phyloP scores from a whole-genome alignment of 129 eudicot genomes.

The Ambrosia trifida region DNA sequence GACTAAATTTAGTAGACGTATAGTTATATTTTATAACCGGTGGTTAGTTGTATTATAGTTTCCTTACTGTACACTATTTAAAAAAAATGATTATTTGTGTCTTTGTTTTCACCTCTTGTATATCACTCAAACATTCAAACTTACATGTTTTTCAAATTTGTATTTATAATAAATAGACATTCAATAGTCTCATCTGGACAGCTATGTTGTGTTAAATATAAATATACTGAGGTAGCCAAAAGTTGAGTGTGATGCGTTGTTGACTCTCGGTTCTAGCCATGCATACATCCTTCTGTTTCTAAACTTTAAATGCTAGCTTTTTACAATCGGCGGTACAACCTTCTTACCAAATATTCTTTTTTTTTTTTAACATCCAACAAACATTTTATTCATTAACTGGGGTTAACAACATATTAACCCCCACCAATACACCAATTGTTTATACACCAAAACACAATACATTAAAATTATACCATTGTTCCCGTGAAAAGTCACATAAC shows the following conservation, averaged over 20 bases:
- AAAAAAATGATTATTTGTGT: background rate
- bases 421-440: too few species aligned
- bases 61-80: background rate
- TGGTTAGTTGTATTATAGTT: background rate
- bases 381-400: too few species aligned
- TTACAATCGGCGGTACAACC: too few species aligned
- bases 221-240: background rate
- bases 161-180: background rate
- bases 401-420: too few species aligned
- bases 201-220: background rate
- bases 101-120: background rate
- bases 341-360: too few species aligned
- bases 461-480: too few species aligned
- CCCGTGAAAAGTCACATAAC: too few species aligned
- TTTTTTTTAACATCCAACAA: too few species aligned
- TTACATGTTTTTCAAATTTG: background rate
- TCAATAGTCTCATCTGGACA: slow-evolving; percentile 1
- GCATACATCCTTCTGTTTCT: background rate
- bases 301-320: background rate
- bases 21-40: too few species aligned
- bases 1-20: too few species aligned
- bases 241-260: slow-evolving; percentile 22
- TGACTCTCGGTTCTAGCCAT: slow-evolving; percentile 18
- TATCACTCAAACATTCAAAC: background rate
- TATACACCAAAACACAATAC: too few species aligned